Percentiles rank a stretch among this genome's conserved stretches.
Evolutionary conservation across 106 monocot genomes (phyloP).

Genomic region (Agapanthus africanus): DNA sequence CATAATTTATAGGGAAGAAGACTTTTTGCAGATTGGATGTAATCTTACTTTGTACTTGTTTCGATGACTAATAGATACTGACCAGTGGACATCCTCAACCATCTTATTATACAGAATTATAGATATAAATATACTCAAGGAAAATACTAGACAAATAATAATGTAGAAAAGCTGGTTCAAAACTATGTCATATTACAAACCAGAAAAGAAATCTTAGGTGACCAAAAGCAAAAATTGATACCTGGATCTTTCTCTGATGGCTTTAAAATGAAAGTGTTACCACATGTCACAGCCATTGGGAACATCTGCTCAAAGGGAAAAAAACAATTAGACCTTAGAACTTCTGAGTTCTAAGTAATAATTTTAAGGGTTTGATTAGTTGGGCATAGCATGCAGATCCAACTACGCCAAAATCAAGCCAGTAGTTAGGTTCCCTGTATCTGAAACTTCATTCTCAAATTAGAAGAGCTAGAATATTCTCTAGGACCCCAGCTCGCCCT

Average conservation of each 20-base stretch:
- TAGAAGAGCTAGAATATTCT: too few species aligned
- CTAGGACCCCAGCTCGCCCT: too few species aligned
- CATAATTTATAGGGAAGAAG: not conserved
- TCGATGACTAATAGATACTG: not conserved
- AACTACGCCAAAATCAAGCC: not conserved
- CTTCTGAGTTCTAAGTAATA: not conserved
- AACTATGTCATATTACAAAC: not conserved
- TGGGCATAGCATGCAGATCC: not conserved
- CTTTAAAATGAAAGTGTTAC: slow-evolving; percentile 93
- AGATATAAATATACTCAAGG: not conserved
- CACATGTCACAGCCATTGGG: slow-evolving; percentile 90
- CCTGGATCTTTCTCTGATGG: slow-evolving; percentile 99
- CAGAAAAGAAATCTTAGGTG: not conserved
- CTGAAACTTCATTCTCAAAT: not conserved
- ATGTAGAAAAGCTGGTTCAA: not conserved
- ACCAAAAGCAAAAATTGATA: slow-evolving; percentile 21
- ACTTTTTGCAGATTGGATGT: not conserved
- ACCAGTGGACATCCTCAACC: not conserved
- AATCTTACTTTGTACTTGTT: not conserved
- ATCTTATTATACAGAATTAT: not conserved
- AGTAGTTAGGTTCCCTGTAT: not conserved
- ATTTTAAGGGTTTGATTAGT: not conserved
- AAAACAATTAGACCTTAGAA: slow-evolving; percentile 4
- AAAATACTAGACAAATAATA: not conserved
- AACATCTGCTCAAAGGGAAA: slow-evolving; percentile 73